Base-by-base conservation (phyloP, 139 green algal species). In the Microglena sp. region DNA sequence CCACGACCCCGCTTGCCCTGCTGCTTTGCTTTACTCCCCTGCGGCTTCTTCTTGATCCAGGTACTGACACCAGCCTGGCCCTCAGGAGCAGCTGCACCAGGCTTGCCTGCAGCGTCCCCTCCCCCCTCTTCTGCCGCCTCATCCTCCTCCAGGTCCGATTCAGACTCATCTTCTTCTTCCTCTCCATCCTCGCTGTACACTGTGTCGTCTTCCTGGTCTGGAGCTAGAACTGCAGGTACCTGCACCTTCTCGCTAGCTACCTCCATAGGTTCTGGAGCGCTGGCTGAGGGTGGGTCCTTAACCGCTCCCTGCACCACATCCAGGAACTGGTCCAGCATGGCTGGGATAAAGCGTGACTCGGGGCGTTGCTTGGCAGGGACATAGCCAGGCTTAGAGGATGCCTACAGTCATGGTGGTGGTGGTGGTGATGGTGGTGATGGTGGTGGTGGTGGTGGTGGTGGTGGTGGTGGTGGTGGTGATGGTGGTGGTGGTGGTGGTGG, bases 261-360 rank as follows among this genome's bases (percentile, higher is more conserved):
- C n/a, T n/a, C n/a, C n/a, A n/a, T n/a, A n/a, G 40, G 15, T 50
- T 11, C 40, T 11, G 40, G 15, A 50, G 40, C 40, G 15, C 15
- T 18, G 40, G 40, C 40, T 50, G 40, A 24, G 40, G 40, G 15
- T 50, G 40, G 40, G 40, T 18, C 40, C 40, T 18, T n/a, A n/a
- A n/a, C n/a, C n/a, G n/a, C n/a, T n/a, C n/a, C n/a, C n/a, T 72
- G 46, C 60, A 86, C 43, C 45, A 72, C 62, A 7, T 68, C 55
- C 34, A 95, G 70, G 43, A 96, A 90, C 45, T 90, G 81, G 28
- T 77, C 58, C 26, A 96, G 40, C 50, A 95, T 70, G 15, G 40
- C 55, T 0, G 87, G 87, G 35, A 97, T 4, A 61, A 97, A 95
- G 2, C 35, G 70, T 0, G 77, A 75, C 62, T 96, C 90, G 0